Base-by-base conservation (phyloP, 345 rosid species). In the Corymbia maculata region DNA sequence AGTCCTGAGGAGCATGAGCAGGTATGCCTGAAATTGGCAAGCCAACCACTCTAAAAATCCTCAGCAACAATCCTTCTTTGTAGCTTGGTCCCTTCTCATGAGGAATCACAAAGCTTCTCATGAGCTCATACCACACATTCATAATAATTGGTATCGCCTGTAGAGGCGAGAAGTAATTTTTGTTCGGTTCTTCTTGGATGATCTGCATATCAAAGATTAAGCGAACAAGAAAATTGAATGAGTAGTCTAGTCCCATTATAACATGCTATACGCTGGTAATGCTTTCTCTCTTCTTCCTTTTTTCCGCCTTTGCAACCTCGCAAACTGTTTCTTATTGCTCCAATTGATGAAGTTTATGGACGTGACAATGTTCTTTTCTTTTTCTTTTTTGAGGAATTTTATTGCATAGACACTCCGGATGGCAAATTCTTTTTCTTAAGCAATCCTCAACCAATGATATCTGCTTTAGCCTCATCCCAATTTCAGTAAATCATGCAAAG, bases 111-210 rank as follows among this genome's bases (percentile, higher is more conserved):
- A 94, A 90, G 44, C 97, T 88, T 55, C 98, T 91, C 6, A 91
- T 45, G 32, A 97, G 87, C 93, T 96, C 97, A 98, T 96, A 92
- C 52, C 86, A 14, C 15, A 95, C 97, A 79, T 90, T 93, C 70
- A 92, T 15, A 11, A 61, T 17, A 91, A 92, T 93, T 3, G 96
- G 97, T 50, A 92, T 36, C 13, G 51, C 88, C 95, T 93, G 93
- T 28, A 92, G 19, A 50, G 91, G 50, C 28, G 87, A 91, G 85
- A 94, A 96, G 92, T 95, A 95, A 88, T 95, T 95, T 92, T 93
- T 95, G 90, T 93, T 95, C 9, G 95, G 97, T 70, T 93, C 96
- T 52, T 96, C 98, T 36, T 70, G 15, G 64, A 93, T 10, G 16
- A 94, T 91, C 97, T 95, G 87, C 21, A 15, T 42, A 47, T 30